Conservation (phyloP, 129 eudicot species). For the Calendula officinalis region DNA sequence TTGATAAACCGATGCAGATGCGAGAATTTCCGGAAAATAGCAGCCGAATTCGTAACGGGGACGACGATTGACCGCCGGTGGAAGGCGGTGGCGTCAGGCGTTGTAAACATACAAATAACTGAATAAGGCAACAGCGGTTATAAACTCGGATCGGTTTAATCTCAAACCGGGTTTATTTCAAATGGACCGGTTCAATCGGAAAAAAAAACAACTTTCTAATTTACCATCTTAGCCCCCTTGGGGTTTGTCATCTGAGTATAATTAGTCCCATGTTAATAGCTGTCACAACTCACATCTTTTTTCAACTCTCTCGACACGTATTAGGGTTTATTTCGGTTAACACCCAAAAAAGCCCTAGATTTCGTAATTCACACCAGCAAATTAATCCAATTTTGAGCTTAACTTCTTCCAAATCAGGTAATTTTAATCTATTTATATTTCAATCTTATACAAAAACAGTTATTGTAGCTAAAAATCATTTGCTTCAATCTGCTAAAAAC, state of each 20-base stretch:
- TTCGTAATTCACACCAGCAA: conserved; percentile 10
- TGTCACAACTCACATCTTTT: neutral
- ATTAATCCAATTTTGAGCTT: conserved; percentile 16
- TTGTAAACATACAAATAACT: too few species aligned
- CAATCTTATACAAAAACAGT: conserved; percentile 3
- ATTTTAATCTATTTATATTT: conserved; percentile 4
- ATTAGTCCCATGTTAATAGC: neutral
- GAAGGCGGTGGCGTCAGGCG: neutral
- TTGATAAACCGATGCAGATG: neutral
- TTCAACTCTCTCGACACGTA: conserved; percentile 28
- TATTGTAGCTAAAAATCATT: conserved; percentile 2
- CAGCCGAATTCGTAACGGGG: neutral
- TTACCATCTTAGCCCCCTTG: neutral
- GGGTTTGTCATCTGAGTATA: neutral
- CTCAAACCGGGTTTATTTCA: too few species aligned
- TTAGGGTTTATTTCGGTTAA: conserved; percentile 35
- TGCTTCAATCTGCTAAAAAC: neutral
- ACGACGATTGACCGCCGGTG: neutral
- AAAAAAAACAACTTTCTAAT: neutral
- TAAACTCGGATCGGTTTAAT: too few species aligned
- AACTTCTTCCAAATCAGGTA: conserved; percentile 19
- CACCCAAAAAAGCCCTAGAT: conserved; percentile 7
- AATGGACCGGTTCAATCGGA: too few species aligned
- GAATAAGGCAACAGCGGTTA: too few species aligned
- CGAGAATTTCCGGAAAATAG: neutral